These are phyloP conservation scores for Pythium sukuiense DNA, from an alignment of 352 stramenopile species.

Conservation along the genomic window DNA sequence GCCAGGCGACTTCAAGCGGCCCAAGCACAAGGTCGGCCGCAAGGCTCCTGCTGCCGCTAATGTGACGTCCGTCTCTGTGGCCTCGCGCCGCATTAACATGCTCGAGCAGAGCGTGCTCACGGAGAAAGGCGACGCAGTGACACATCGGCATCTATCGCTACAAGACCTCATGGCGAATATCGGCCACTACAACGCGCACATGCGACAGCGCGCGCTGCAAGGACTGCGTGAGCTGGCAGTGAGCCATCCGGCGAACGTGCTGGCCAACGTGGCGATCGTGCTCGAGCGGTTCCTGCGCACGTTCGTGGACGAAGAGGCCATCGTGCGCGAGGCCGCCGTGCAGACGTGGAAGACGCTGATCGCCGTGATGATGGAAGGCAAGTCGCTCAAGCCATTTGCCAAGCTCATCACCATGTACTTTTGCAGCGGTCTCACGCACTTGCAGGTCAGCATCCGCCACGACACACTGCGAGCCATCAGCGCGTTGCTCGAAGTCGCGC, in stretches of 20 bases:
- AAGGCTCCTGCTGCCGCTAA: constrained; percentile 68
- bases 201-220: constrained; percentile 70
- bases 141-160: constrained; percentile 64
- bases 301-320: constrained; percentile 76
- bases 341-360: constrained; percentile 66
- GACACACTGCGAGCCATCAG: constrained; percentile 75
- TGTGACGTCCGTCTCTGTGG: constrained; percentile 73
- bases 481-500: constrained; percentile 56
- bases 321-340: constrained; percentile 74
- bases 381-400: constrained; percentile 65
- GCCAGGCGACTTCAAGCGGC: constrained; percentile 84
- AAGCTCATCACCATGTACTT: constrained; percentile 77
- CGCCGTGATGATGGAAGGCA: constrained; percentile 48
- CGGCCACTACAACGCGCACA: constrained; percentile 81
- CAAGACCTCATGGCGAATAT: constrained; percentile 67
- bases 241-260: constrained; percentile 52
- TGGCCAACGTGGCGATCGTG: constrained; percentile 69
- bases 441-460: constrained; percentile 74
- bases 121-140: constrained; percentile 70
- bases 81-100: constrained; percentile 79
- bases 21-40: constrained; percentile 84
- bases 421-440: constrained; percentile 76
- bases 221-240: constrained; percentile 62
- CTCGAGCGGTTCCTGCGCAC: constrained; percentile 77
- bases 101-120: constrained; percentile 77